Evolutionary conservation across 306 rosid species (phyloP), one percentile per base, ranked within the genome.

Genomic region (Lathyrus aphaca): DNA sequence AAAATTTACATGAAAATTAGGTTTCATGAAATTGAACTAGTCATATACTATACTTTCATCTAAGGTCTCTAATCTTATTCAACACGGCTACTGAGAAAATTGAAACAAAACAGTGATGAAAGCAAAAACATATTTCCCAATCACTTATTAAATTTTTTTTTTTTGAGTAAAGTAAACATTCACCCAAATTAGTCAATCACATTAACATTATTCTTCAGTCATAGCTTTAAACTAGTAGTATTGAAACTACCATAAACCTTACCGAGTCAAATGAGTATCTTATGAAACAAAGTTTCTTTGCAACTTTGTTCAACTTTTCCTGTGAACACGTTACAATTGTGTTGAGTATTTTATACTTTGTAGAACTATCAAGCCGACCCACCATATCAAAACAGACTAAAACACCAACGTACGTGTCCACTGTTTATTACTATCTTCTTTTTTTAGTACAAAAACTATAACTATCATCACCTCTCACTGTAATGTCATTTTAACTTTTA

Each of bases 21-120:
- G 30, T 6, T 1, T 23, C 23, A 48, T 59, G 63, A 54, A 75
- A 23, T 46, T 75, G 18, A 66, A 76, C 51, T n/a, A 32, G 17
- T 64, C 72, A 43, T n/a, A 14, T 3, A 23, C 25, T 23, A 38
- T 17, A 43, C 8, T 51, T 43, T n/a, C 43, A 30, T 69, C 23
- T 29, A 69, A 39, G 6, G 35, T 4, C 10, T 10, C 12, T 17
- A 5, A 63, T 15, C 32, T 69, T 30, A 19, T 21, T 62, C 50
- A 11, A 23, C 59, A 62, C 8, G 17, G 17, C 25, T 11, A n/a
- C 37, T 35, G 4, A 21, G 50, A 13, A 64, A 21, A 18, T 21
- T 38, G 64, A 35, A 64, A 5, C 56, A 40, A 63, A 50, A 35
- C 15, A 35, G 12, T 17, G 64, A 74, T 8, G 2, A 56, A 8